These are phyloP conservation scores for carrot (Daucus carota) DNA, from an alignment of 129 eudicot genomes.

Conservation along the genomic window DH1_v3.0 NC_030387.2:23529501-23530000, in stretches of 20 bases:
- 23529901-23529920: not conserved
- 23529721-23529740: slow-evolving; percentile 32
- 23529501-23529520: slow-evolving; percentile 76
- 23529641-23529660: slow-evolving; percentile 76
- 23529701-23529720: slow-evolving; percentile 99
- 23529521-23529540: slow-evolving; percentile 64
- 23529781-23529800: not conserved
- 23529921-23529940: not conserved
- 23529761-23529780: not conserved
- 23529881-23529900: not conserved
- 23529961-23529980: not conserved
- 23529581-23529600: slow-evolving; percentile 70
- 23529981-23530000: not conserved
- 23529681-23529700: slow-evolving; percentile 97
- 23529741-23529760: not conserved
- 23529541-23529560: slow-evolving; percentile 81
- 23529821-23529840: not conserved
- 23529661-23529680: slow-evolving; percentile 81
- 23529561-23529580: slow-evolving; percentile 97
- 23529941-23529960: not conserved
- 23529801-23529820: not conserved
- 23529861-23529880: not conserved
- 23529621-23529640: slow-evolving; percentile 96
- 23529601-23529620: slow-evolving; percentile 86
- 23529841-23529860: not conserved